These are phyloP conservation scores for Didymella keratinophila DNA, from an alignment of 2,329 filamentous ascomycete genomes.

Conservation along the genomic window DNA sequence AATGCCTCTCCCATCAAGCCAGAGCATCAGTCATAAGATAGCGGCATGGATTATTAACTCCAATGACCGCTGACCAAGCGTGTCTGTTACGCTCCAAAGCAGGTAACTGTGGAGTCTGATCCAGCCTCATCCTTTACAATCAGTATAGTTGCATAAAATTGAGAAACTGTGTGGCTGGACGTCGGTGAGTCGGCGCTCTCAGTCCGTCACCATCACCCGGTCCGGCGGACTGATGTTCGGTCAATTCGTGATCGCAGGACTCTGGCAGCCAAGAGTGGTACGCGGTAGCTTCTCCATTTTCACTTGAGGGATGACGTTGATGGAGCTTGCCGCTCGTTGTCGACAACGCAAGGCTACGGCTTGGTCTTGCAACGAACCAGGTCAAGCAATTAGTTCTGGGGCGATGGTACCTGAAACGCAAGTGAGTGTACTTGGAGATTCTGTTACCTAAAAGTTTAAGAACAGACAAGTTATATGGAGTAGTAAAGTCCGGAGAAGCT, in stretches of 20 bases:
- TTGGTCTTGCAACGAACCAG: slow-evolving; percentile 4
- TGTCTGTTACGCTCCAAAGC: background rate
- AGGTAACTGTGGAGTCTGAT: background rate
- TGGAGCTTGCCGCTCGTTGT: background rate
- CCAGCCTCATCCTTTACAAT: background rate
- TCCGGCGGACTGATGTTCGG: background rate
- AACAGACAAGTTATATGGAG: background rate
- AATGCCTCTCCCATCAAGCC: background rate
- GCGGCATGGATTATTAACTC: background rate
- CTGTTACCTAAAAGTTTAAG: background rate
- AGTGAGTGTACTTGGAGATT: background rate
- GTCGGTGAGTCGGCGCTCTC: slow-evolving; percentile 3
- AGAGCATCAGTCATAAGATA: background rate
- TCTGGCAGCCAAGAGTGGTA: background rate
- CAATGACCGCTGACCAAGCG: background rate
- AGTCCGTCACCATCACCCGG: background rate
- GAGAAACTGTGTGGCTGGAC: background rate
- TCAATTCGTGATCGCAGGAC: background rate
- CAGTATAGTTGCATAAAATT: background rate
- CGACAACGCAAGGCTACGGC: slow-evolving; percentile 5
- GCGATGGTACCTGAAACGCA: slow-evolving; percentile 5
- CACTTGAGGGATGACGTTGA: slow-evolving; percentile 2
- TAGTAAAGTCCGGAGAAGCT: background rate
- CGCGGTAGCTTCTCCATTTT: background rate
- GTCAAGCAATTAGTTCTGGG: background rate